Base-by-base conservation (phyloP, 1,284 basidiomycete genomes). In the Golubevia sp. region DNA sequence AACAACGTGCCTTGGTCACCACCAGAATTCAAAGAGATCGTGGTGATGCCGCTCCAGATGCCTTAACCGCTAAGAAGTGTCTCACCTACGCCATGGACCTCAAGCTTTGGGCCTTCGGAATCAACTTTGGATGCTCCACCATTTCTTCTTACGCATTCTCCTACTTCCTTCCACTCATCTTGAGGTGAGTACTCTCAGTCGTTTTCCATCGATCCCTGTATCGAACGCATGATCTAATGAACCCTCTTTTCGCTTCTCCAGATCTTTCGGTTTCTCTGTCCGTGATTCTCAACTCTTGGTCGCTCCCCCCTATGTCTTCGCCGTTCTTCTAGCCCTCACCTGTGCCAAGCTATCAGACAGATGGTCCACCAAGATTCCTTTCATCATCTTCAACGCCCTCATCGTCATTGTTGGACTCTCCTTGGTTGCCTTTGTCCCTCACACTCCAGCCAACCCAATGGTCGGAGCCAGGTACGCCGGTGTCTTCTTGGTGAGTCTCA, bases 1-100 rank as follows among this genome's bases (percentile, higher is more conserved):
- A 59, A n/a, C 68, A 74, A 48, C 68, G 67, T 34, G 64, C 68
- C 54, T 66, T 78, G 68, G 67, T 75, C 58, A 53, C 71, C 26
- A 64, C 69, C 15, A 69, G 74, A 27, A 75, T 78, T 49, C 61
- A 78, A 58, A 67, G 70, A 56, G 76, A 75, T 68, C 72, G 76
- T 55, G 74, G 63, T 26, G 76, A 78, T 55, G 63, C 74, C 21
- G 64, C 66, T 50, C 68, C 61, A 26, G 74, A 78, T 25, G 51
- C 64, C 2, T 64, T 77, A 18, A 73, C 74, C 26, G 61, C 59
- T 64, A 38, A 49, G 38, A 77, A 75, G 64, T 55, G 67, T 1
- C 58, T 24, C 53, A 66, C 59, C 56, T 75, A 75, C 60, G 58
- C 70, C 15, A 51, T 25, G 8, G 74, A 76, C 64, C 57, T 70